Conservation (phyloP, 2,329 filamentous ascomycete genomes). For the Laburnicola sp. region DNA sequence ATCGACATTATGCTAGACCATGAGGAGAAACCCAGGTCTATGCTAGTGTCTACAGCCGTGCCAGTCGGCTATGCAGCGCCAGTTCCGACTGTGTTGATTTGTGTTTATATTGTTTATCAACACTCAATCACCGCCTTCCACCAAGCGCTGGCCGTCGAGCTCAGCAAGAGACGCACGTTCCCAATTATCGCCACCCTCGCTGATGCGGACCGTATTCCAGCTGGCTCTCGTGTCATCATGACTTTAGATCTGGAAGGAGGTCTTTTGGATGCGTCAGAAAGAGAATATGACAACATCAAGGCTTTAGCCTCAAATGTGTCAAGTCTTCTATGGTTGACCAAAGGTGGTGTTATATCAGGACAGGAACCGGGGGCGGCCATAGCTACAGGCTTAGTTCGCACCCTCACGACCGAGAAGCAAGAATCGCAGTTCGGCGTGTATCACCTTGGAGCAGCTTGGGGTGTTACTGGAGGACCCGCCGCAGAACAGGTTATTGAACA, state of each 20-base stretch:
- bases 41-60: not conserved
- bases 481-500: not conserved
- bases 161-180: not conserved
- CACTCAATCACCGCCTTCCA: not conserved
- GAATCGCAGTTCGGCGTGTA: not conserved
- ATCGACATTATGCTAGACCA: not conserved
- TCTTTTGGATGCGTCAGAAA: not conserved
- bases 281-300: constrained; percentile 95
- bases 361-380: not conserved
- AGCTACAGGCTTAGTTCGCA: not conserved
- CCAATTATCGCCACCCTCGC: not conserved
- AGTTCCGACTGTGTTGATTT: not conserved
- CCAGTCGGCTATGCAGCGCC: not conserved
- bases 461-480: not conserved
- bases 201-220: not conserved
- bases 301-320: constrained; percentile 75
- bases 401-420: not conserved
- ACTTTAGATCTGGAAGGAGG: not conserved
- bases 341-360: not conserved
- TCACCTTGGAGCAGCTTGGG: not conserved
- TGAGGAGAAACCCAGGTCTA: not conserved
- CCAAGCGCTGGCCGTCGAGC: not conserved
- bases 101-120: not conserved
- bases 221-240: not conserved
- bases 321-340: not conserved